Evolutionary conservation across 2,329 filamentous ascomycete genomes (phyloP), one percentile per base, ranked within the genome.

Genomic region (Diaporthe sp.): DNA sequence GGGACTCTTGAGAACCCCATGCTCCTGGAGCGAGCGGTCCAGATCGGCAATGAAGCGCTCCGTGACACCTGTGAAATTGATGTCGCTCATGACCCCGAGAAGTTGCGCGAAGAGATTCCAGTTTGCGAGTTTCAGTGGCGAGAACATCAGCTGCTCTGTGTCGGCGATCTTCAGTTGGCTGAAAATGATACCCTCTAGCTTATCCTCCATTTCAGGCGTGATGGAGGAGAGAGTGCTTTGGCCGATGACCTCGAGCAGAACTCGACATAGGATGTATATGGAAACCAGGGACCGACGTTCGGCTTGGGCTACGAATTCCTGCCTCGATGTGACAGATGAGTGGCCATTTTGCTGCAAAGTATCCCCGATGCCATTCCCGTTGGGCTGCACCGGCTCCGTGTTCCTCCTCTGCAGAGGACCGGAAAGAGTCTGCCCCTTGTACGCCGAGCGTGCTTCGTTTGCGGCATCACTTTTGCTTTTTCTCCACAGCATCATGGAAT

Each of bases 401-500:
- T 96, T 95, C 76, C 94, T 90, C 78, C 94, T 90, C 75, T 92
- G 85, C 31, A 95, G 85, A 9, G 87, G 88, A 53, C 84, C 89
- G 85, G 7, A 82, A 79, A 61, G 63, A 13, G 70, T 51, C n/a
- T 77, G 76, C 22, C 61, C 63, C 58, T 71, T 77, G 25, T 65
- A 73, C 10, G 73, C 73, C 70, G 72, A 71, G 31, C 92, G 88
- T 39, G 94, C 93, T 78, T 93, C 91, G 79, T 91, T 93, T 39
- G 96, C 95, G 31, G 94, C 92, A 84, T 98, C 96, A 78, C 95
- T 98, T 86, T 98, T 98, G 78, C 92, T 94, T 84, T 98, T 98
- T 74, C 97, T 92, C 97, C 97, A 99, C 44, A 98, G 90, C 95
- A 99, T 99, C 83, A 99, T 95, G 28, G 95, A 96, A 84, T 99